Evolutionary conservation across 108 stramenopile genomes (phyloP), one percentile per base, ranked within the genome.

Genomic region (Nitzschia putrida): DNA sequence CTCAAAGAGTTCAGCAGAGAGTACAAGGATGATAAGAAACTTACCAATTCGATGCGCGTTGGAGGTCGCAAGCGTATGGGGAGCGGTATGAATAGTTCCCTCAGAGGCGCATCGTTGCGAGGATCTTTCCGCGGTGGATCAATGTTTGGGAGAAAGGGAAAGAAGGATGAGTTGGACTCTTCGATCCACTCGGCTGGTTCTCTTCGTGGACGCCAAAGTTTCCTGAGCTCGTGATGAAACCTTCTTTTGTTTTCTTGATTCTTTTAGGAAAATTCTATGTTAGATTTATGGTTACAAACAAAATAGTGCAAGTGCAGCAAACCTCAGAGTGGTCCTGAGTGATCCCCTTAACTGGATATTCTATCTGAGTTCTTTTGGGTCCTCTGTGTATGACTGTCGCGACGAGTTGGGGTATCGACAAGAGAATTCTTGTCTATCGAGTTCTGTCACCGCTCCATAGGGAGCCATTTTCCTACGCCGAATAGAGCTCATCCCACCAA

Each of bases 1-100:
- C 66, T 93, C 50, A 76, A 77, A 34, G 84, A 89, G 42, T 92
- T 92, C 71, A 61, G 47, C 3, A n/a, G n/a, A n/a, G 18, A 42
- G 6, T 42, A 70, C 9, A 57, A 70, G 6, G 57, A 70, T 41
- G 57, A 58, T 26, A 58, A 24, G 10, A 8, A 8, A 8, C 37
- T 61, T 7, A 61, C 60, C 7, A 12, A 39, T 4, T 61, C 60
- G 5, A 43, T 61, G 60, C 60, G 60, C 4, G 22, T 41, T 8
- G 60, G 60, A 43, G 42, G 42, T n/a, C 26, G 60, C 10, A 61
- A 61, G 11, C 39, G 60, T 18, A 14, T 8, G 6, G 60, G 60
- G n/a, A 61, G 60, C 21, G 60, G 60, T 7, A 9, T 61, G 41
- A 61, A 61, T 20, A 10, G 21, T 20, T 43, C 40, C 12, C 29